Evolutionary conservation across 2,329 filamentous ascomycete genomes (phyloP).

Genomic region (Penicillium concentricum): DNA sequence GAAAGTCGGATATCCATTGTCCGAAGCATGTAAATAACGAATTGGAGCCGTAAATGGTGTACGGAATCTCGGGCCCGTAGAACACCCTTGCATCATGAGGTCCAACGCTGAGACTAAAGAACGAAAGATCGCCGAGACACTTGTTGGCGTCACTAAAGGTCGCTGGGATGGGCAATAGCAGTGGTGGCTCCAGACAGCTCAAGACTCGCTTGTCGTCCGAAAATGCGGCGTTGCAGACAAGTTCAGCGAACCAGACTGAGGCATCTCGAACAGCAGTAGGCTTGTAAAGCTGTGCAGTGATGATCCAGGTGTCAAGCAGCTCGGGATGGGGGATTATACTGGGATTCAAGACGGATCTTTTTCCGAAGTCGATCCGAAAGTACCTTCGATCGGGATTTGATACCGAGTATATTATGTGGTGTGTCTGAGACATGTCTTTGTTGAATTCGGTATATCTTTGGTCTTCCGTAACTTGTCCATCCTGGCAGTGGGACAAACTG

Average conservation of each 20-base stretch:
- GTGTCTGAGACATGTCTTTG: conserved; percentile 11
- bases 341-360: conserved; percentile 50
- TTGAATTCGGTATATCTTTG: not conserved
- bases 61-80: conserved; percentile 52
- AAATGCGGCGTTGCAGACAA: conserved; percentile 54
- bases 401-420: conserved; percentile 46
- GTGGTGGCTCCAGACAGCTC: conserved; percentile 44
- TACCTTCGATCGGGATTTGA: conserved; percentile 49
- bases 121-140: conserved; percentile 48
- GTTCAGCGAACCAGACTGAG: conserved; percentile 42
- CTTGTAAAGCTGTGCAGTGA: conserved; percentile 51
- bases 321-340: conserved; percentile 59
- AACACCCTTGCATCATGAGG: conserved; percentile 61
- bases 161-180: conserved; percentile 48
- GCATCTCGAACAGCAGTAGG: conserved; percentile 18
- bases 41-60: conserved; percentile 57
- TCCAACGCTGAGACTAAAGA: conserved; percentile 49
- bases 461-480: not conserved
- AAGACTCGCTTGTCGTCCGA: conserved; percentile 30
- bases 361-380: conserved; percentile 52
- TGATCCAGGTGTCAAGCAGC: conserved; percentile 49
- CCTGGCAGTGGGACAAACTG: not conserved
- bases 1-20: conserved; percentile 57
- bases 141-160: conserved; percentile 44
- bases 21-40: conserved; percentile 57